Evolutionary conservation across 2,329 filamentous ascomycete genomes (phyloP).

Genomic region (Colletotrichum euphorbiae): DNA sequence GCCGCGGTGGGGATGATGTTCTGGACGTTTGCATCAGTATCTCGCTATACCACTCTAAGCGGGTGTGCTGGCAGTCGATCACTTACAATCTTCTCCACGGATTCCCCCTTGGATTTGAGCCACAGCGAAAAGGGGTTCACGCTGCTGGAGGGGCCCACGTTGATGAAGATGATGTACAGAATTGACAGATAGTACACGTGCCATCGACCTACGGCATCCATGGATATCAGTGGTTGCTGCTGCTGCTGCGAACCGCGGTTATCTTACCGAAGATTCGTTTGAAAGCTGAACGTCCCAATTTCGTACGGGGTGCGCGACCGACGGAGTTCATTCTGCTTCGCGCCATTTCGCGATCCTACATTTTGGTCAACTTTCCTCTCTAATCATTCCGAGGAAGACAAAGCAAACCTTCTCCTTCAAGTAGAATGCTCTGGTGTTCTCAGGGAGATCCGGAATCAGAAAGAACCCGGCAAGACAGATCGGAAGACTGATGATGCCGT

Average conservation of each 20-base stretch:
- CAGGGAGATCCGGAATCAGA: slow-evolving; percentile 50
- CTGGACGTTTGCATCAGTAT: background rate
- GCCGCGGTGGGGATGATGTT: slow-evolving; percentile 36
- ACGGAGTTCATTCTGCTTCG: slow-evolving; percentile 45
- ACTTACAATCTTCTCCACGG: slow-evolving; percentile 63
- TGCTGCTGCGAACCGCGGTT: too few species aligned
- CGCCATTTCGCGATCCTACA: slow-evolving; percentile 20
- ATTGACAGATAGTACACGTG: slow-evolving; percentile 52
- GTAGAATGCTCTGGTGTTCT: slow-evolving; percentile 47
- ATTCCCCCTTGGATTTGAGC: slow-evolving; percentile 56
- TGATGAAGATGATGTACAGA: slow-evolving; percentile 60
- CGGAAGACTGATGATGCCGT: slow-evolving; percentile 56
- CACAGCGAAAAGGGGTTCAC: slow-evolving; percentile 53
- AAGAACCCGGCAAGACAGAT: slow-evolving; percentile 55
- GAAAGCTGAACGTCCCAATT: slow-evolving; percentile 55
- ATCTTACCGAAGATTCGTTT: slow-evolving; percentile 30
- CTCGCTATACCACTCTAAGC: background rate
- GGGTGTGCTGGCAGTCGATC: too few species aligned
- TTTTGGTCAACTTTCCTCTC: background rate
- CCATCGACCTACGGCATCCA: slow-evolving; percentile 43
- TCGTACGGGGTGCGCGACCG: slow-evolving; percentile 64
- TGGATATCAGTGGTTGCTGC: background rate
- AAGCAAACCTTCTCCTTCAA: slow-evolving; percentile 37
- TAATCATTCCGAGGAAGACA: rapidly evolving
- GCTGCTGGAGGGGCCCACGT: slow-evolving; percentile 55